Evolutionary conservation across 306 rosid genomes (phyloP).

Genomic region (Dicorynia guianensis): DNA sequence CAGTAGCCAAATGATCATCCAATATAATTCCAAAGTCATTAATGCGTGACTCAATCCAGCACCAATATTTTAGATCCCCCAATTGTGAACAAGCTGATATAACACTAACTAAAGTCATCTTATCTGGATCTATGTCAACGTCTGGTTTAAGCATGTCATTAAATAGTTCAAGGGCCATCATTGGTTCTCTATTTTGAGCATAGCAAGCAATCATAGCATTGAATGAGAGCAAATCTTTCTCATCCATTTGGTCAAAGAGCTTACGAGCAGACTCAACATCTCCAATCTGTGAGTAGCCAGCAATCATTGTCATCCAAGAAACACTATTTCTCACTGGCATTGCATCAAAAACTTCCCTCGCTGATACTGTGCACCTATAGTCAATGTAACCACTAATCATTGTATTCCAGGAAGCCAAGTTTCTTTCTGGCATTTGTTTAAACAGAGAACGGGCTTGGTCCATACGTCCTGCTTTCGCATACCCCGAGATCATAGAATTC

Average conservation of each 20-base stretch:
- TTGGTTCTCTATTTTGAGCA: slow-evolving; percentile 74
- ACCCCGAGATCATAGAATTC: slow-evolving; percentile 77
- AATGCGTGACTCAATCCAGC: slow-evolving; percentile 59
- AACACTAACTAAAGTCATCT: slow-evolving; percentile 70
- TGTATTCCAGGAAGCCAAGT: slow-evolving; percentile 73
- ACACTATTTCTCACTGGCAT: slow-evolving; percentile 66
- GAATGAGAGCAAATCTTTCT: slow-evolving; percentile 53
- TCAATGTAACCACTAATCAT: slow-evolving; percentile 68
- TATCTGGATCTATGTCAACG: slow-evolving; percentile 57
- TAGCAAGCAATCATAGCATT: slow-evolving; percentile 82
- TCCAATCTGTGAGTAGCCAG: slow-evolving; percentile 70
- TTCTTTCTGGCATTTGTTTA: slow-evolving; percentile 67
- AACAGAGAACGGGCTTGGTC: slow-evolving; percentile 60
- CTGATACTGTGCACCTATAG: slow-evolving; percentile 52
- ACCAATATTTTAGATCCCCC: slow-evolving; percentile 60
- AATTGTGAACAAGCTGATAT: slow-evolving; percentile 78
- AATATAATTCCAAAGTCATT: slow-evolving; percentile 59
- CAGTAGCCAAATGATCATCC: slow-evolving; percentile 83
- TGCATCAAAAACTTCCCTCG: slow-evolving; percentile 58
- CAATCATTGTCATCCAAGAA: slow-evolving; percentile 69
- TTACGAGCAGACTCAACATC: slow-evolving; percentile 64
- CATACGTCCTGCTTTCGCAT: slow-evolving; percentile 61
- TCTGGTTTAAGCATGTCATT: slow-evolving; percentile 58
- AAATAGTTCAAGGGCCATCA: slow-evolving; percentile 71
- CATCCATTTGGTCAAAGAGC: slow-evolving; percentile 61